Evolutionary conservation across 2,329 filamentous ascomycete species (phyloP).

Genomic region (Colletotrichum zoysiae): DNA sequence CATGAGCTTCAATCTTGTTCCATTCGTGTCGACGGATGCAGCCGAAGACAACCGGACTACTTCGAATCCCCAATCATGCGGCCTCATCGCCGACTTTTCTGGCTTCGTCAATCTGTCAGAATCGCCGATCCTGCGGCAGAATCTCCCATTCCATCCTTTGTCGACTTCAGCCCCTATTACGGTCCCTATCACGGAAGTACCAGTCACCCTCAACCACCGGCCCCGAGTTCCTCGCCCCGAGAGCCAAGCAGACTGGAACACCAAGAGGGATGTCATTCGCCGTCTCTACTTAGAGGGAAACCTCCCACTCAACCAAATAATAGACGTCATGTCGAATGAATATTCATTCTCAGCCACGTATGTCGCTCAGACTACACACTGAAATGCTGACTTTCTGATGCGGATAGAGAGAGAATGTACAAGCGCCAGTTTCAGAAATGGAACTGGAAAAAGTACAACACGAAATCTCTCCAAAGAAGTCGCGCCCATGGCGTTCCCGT

Average conservation of each 20-base stretch:
- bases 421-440: slow-evolving; percentile 19
- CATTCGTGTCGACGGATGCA: not conserved
- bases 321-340: not conserved
- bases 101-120: not conserved
- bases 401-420: slow-evolving; percentile 5
- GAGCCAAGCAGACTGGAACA: not conserved
- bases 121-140: not conserved
- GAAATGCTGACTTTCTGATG: not conserved
- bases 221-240: not conserved
- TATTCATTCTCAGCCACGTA: slow-evolving; percentile 6
- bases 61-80: no score
- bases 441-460: slow-evolving; percentile 23
- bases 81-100: not conserved
- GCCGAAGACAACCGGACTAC: not conserved
- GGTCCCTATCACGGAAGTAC: not conserved
- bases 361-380: not conserved
- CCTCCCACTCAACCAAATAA: not conserved
- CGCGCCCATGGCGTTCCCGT: not conserved
- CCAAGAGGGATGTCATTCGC: not conserved
- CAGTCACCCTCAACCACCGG: not conserved
- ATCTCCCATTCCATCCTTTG: not conserved
- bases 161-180: not conserved
- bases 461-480: not conserved
- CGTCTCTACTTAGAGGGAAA: not conserved
- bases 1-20: not conserved